Evolutionary conservation across 768 basidiomycete genomes (phyloP).

Genomic region (Kwoniella pini): DNA sequence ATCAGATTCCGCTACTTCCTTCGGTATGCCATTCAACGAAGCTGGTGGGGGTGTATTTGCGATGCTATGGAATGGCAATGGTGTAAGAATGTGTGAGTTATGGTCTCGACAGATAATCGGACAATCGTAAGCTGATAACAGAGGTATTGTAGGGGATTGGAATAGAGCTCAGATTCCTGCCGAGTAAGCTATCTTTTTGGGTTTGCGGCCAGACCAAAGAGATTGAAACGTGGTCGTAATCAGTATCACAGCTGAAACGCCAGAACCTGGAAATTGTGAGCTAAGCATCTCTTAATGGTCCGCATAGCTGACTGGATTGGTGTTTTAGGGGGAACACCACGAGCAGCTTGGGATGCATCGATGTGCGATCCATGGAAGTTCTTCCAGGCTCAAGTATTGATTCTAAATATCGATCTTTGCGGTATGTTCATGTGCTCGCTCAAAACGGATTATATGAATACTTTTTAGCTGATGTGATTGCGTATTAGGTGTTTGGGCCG

Average conservation of each 20-base stretch:
- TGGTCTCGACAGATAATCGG: background rate
- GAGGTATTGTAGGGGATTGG: conserved; percentile 44
- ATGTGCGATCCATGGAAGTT: conserved; percentile 48
- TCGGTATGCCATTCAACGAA: conserved; percentile 76
- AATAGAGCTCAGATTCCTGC: conserved; percentile 43
- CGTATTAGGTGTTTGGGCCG: conserved; percentile 50
- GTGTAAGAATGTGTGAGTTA: conserved; percentile 59
- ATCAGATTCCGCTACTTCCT: conserved; percentile 73
- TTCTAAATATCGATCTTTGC: conserved; percentile 52
- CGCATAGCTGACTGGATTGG: background rate
- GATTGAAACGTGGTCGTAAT: no score
- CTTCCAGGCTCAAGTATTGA: conserved; percentile 50
- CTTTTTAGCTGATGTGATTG: background rate
- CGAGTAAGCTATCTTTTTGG: conserved; percentile 44
- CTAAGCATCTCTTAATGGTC: no score
- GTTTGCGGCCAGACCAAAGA: no score
- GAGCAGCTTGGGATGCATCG: conserved; percentile 40
- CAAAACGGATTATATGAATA: background rate
- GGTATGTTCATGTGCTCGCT: conserved; percentile 31
- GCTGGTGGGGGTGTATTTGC: conserved; percentile 81
- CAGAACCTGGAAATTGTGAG: conserved; percentile 37
- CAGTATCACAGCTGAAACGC: conserved; percentile 29
- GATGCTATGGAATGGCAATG: conserved; percentile 81
- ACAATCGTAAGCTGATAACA: background rate
- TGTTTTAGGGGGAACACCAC: conserved; percentile 45